Conservation (phyloP, 2,329 filamentous ascomycete genomes). For the Sphaceloma murrayae region DNA sequence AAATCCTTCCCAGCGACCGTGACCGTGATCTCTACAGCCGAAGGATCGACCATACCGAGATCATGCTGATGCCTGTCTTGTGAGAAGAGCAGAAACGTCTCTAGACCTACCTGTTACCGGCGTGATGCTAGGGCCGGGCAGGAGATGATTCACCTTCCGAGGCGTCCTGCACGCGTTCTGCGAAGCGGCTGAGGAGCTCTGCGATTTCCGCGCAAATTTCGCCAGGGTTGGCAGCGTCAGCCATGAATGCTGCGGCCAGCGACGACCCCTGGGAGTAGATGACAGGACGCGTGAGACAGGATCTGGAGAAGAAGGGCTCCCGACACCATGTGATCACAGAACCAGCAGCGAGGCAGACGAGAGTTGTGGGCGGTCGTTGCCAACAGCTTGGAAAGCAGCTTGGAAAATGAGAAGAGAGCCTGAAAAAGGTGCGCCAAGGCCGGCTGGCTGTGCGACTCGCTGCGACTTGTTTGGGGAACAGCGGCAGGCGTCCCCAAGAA, state of each 20-base stretch:
- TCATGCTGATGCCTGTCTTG: constrained; percentile 62
- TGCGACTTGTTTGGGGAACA: too few relatives aligned
- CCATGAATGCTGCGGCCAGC: constrained; percentile 4
- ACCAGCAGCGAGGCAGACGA: neutral
- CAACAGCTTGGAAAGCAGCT: constrained; percentile 9
- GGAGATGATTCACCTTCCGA: constrained; percentile 18
- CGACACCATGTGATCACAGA: constrained; percentile 4
- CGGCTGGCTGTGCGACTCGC: too few relatives aligned
- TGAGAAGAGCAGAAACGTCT: constrained; percentile 81
- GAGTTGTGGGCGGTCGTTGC: constrained; percentile 6
- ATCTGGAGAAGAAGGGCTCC: neutral
- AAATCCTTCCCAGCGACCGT: constrained; percentile 61
- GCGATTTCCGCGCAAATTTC: neutral
- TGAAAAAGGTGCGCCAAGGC: constrained; percentile 10
- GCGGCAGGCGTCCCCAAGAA: too few relatives aligned
- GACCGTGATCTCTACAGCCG: constrained; percentile 51
- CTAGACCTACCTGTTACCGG: constrained; percentile 39
- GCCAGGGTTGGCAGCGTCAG: constrained; percentile 5
- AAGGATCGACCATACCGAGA: constrained; percentile 75
- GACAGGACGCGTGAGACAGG: too few relatives aligned
- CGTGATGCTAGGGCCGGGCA: constrained; percentile 8
- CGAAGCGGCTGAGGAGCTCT: constrained; percentile 7
- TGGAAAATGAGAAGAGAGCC: constrained; percentile 3
- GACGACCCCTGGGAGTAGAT: too few relatives aligned
- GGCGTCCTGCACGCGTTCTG: constrained; percentile 17